These are phyloP conservation scores for Medicago arabica DNA, from an alignment of 306 rosid genomes.

Conservation along the genomic window DNA sequence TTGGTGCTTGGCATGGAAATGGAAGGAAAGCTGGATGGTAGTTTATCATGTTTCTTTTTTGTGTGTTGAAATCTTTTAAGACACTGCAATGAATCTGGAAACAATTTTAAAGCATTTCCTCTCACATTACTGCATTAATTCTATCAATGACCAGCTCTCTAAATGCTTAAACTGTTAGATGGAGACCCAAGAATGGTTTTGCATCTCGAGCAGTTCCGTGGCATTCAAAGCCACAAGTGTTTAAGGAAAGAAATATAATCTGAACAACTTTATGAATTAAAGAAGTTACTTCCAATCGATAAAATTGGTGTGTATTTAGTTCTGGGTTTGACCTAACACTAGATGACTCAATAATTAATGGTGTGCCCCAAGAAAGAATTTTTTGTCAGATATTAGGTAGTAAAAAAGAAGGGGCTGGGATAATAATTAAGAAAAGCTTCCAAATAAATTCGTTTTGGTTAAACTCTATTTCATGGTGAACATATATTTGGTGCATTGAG, in stretches of 20 bases:
- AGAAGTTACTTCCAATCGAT: too few species aligned
- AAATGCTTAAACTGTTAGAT: slow-evolving; percentile 29
- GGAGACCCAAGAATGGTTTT: slow-evolving; percentile 8
- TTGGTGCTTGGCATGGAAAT: slow-evolving; percentile 98
- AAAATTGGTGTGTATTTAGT: too few species aligned
- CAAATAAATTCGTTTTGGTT: not conserved
- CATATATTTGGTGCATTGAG: not conserved
- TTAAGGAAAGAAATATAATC: too few species aligned
- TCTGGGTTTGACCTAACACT: too few species aligned
- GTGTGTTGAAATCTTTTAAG: slow-evolving; percentile 24
- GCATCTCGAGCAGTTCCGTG: slow-evolving; percentile 14
- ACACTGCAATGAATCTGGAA: slow-evolving; percentile 19
- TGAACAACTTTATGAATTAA: too few species aligned
- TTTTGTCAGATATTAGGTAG: not conserved
- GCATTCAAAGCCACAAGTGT: slow-evolving; percentile 25
- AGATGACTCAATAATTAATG: too few species aligned
- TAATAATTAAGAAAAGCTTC: not conserved
- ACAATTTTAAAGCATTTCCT: not conserved
- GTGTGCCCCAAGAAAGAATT: too few species aligned
- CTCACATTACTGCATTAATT: slow-evolving; percentile 19
- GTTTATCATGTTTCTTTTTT: slow-evolving; percentile 17
- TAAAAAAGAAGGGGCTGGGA: not conserved
- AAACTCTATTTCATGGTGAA: not conserved
- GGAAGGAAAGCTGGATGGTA: slow-evolving; percentile 99
- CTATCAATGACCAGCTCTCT: slow-evolving; percentile 17